Conservation (phyloP, 1,284 basidiomycete genomes). For the Xanthoconium separans region DNA sequence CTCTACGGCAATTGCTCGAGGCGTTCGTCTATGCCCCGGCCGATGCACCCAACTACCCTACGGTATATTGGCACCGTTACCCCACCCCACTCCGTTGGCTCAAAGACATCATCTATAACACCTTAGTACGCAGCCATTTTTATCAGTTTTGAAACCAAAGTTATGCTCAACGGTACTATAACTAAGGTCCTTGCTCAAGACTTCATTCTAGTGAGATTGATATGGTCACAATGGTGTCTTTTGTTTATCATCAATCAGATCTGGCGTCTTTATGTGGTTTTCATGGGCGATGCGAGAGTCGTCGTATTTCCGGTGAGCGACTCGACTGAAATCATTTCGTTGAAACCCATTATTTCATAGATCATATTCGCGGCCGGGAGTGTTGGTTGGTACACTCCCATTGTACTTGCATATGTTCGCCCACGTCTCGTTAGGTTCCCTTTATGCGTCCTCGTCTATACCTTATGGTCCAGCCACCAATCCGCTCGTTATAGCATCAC, state of each 20-base stretch:
- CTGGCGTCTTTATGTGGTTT: neutral
- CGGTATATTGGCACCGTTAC: neutral
- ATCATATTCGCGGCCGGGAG: neutral
- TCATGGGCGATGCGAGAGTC: too few species aligned
- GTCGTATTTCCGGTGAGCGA: neutral
- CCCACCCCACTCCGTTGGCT: neutral
- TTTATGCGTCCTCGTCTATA: neutral
- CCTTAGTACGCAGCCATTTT: neutral
- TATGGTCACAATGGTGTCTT: neutral
- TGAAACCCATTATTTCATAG: neutral
- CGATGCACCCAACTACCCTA: neutral
- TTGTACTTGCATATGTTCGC: neutral
- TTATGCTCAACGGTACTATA: neutral
- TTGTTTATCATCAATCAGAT: neutral
- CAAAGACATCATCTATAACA: neutral
- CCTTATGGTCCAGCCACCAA: too few species aligned
- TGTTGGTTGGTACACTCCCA: neutral
- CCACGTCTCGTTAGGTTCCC: neutral
- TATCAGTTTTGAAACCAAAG: neutral
- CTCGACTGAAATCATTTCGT: neutral
- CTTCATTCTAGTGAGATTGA: neutral
- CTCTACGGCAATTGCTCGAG: conserved; percentile 1
- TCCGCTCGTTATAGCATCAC: neutral
- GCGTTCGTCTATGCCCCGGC: neutral
- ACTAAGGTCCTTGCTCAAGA: neutral